These are phyloP conservation scores for Penicillium maclennaniae DNA, from an alignment of 495 filamentous ascomycete genomes.

Conservation along the genomic window DNA sequence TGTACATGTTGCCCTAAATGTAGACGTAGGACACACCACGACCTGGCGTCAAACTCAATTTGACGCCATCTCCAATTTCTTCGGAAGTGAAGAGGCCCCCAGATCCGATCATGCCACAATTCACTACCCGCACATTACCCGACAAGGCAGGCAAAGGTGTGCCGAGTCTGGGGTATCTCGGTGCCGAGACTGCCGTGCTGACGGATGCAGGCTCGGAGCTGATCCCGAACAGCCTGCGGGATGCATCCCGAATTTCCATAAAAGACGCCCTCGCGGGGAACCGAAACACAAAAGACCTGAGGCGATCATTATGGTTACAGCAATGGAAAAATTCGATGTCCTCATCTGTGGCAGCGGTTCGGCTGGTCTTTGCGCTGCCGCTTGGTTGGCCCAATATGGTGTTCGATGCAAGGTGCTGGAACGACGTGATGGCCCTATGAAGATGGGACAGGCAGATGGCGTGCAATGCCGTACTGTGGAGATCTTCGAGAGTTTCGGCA, in stretches of 20 bases:
- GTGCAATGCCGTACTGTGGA: slow-evolving; percentile 78
- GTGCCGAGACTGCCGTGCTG: neutral
- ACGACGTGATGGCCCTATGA: slow-evolving; percentile 54
- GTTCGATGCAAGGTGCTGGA: slow-evolving; percentile 64
- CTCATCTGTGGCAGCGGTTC: slow-evolving; percentile 66
- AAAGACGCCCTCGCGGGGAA: slow-evolving; percentile 12
- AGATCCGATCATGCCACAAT: too few species aligned
- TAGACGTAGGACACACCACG: neutral
- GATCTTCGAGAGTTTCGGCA: slow-evolving; percentile 73
- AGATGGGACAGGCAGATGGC: slow-evolving; percentile 75
- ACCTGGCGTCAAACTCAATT: too few species aligned
- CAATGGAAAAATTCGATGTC: slow-evolving; percentile 43
- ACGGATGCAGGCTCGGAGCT: slow-evolving; percentile 12
- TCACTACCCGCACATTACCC: too few species aligned
- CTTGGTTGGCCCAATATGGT: slow-evolving; percentile 61
- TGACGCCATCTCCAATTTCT: neutral
- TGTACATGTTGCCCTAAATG: neutral
- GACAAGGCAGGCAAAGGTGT: neutral
- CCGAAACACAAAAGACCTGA: neutral
- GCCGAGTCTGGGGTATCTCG: neutral
- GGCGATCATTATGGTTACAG: neutral
- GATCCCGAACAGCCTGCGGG: slow-evolving; percentile 21
- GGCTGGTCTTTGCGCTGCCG: slow-evolving; percentile 64
- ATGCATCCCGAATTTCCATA: slow-evolving; percentile 16
- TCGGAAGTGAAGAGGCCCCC: neutral